Conservation (phyloP, 1,284 basidiomycete genomes). For the Athelia psychrophila region DNA sequence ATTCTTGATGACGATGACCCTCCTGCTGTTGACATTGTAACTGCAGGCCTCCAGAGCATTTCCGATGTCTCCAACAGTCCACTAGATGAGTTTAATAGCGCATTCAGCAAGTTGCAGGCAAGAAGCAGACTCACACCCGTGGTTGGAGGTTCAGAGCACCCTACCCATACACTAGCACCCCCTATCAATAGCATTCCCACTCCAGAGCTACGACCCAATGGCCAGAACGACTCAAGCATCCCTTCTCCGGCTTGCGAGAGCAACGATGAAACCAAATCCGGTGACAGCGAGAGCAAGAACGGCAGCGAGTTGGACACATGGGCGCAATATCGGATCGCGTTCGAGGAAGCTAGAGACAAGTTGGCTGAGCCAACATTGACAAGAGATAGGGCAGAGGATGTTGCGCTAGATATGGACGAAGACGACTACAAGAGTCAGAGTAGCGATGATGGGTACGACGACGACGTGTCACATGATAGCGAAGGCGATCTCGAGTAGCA, state of each 20-base stretch:
- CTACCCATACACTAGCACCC: conserved; percentile 4
- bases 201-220: too few species aligned
- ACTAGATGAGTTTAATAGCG: conserved; percentile 13
- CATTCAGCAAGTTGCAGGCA: conserved; percentile 7
- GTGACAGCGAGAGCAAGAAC: not conserved
- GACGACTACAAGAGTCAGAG: too few species aligned
- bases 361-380: too few species aligned
- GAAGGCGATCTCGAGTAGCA: too few species aligned
- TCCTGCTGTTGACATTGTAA: conserved; percentile 13
- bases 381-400: not conserved
- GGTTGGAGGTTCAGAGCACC: conserved; percentile 7
- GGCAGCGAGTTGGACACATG: too few species aligned
- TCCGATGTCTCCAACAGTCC: conserved; percentile 11
- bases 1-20: conserved; percentile 15
- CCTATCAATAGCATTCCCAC: not conserved
- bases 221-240: not conserved
- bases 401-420: conserved; percentile 5
- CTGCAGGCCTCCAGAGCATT: conserved; percentile 11
- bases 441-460: too few species aligned
- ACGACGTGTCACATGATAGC: too few species aligned
- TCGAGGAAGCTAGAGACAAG: too few species aligned
- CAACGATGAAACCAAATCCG: not conserved
- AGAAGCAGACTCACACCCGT: too few species aligned
- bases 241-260: too few species aligned
- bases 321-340: too few species aligned